A percentile compares a stretch with the other conserved stretches of the same genome.
Conservation (phyloP, 1,139 yeast genomes). For the Saccharomycopsis hybrid region DNA sequence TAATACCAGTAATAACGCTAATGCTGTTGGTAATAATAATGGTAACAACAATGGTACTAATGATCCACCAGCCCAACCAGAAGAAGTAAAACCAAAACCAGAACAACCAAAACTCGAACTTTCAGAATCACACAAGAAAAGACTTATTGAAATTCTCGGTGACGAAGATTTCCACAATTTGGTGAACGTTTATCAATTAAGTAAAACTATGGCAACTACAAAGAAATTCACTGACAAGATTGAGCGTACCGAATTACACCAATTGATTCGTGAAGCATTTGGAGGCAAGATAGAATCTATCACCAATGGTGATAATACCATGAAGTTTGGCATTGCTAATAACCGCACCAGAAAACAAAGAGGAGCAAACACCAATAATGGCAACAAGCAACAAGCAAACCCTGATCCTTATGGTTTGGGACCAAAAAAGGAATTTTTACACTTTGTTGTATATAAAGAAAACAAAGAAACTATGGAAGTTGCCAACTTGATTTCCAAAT, state of each 20-base stretch:
- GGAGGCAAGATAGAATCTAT: slow-evolving; percentile 70
- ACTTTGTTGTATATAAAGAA: slow-evolving; percentile 82
- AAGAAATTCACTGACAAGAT: slow-evolving; percentile 60
- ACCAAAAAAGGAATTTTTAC: slow-evolving; percentile 58
- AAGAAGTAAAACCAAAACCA: slow-evolving; percentile 10
- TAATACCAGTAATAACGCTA: slow-evolving; percentile 22
- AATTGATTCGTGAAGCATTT: slow-evolving; percentile 67
- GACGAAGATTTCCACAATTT: slow-evolving; percentile 51
- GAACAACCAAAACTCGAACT: slow-evolving; percentile 18
- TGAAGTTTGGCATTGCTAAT: slow-evolving; percentile 45
- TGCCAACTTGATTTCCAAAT: slow-evolving; percentile 64
- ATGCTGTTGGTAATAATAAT: too few species aligned
- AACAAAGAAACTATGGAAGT: slow-evolving; percentile 98
- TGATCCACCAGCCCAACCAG: neutral
- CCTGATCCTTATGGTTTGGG: slow-evolving; percentile 50
- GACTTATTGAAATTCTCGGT: slow-evolving; percentile 51
- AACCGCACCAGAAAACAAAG: slow-evolving; percentile 30
- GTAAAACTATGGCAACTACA: slow-evolving; percentile 53
- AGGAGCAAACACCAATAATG: slow-evolving; percentile 24
- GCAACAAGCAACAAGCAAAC: slow-evolving; percentile 42
- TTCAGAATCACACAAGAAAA: slow-evolving; percentile 26
- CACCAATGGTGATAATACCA: slow-evolving; percentile 63
- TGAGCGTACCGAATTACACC: slow-evolving; percentile 70
- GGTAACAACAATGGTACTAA: neutral
- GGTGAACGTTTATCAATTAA: slow-evolving; percentile 48